These are phyloP conservation scores for Pterothamnion heteromorphum DNA, from an alignment of 31 red algal species.

Conservation along the genomic window DNA sequence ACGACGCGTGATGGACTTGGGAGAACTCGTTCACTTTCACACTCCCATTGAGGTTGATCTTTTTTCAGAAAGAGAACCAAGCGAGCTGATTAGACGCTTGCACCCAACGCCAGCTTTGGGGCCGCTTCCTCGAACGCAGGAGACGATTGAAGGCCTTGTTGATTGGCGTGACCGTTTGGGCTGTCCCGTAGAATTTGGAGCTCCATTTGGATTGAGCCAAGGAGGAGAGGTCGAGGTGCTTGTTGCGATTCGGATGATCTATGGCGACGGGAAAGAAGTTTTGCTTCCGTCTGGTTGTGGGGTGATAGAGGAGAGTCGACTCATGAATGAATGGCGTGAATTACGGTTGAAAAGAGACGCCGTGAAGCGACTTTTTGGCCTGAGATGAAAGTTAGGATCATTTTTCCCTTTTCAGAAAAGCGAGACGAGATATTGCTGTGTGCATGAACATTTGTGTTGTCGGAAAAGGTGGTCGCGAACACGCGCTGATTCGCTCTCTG, in stretches of 20 bases:
- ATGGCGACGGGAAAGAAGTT: not conserved
- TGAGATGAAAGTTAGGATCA: no score
- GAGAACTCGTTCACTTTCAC: not conserved
- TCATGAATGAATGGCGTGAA: not conserved
- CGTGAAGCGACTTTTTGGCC: not conserved
- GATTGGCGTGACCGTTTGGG: not conserved
- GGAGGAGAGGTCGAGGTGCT: not conserved
- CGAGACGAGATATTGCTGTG: no score
- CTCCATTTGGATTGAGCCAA: not conserved
- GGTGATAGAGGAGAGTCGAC: not conserved
- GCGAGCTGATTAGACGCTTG: not conserved
- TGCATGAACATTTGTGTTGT: constrained; percentile 12
- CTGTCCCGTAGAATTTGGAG: not conserved
- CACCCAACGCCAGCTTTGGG: not conserved
- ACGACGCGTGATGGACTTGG: not conserved
- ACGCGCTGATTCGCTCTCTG: not conserved
- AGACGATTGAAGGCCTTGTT: not conserved
- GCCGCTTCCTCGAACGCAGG: not conserved
- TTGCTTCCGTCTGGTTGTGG: not conserved
- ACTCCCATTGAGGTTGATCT: not conserved
- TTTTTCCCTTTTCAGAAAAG: no score
- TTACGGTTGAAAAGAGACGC: not conserved
- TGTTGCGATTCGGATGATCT: not conserved
- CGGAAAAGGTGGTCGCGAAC: constrained; percentile 27
- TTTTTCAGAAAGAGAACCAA: not conserved